Evolutionary conservation across 345 rosid genomes (phyloP).

Genomic region (Fremontodendron californicum): DNA sequence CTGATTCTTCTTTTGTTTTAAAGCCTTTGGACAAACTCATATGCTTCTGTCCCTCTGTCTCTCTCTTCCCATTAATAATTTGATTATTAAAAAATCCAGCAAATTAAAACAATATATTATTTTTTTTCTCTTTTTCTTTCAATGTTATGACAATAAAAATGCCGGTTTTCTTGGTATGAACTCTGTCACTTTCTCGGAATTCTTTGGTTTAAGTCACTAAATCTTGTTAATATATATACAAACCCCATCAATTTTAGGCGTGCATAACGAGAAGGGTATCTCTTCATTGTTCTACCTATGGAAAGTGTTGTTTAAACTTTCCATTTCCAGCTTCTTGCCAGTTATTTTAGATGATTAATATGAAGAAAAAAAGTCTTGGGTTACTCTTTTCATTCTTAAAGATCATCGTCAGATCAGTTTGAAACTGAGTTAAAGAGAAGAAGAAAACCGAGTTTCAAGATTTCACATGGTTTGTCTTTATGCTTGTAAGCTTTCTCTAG

Average conservation of each 20-base stretch:
- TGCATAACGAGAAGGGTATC: background rate
- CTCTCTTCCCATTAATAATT: background rate
- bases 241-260: background rate
- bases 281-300: constrained; percentile 5
- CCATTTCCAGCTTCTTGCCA: constrained; percentile 12
- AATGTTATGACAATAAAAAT: background rate
- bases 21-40: constrained; percentile 16
- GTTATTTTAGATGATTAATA: background rate
- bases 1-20: background rate
- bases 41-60: constrained; percentile 17
- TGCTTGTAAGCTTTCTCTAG: background rate
- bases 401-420: background rate
- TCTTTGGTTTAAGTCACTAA: background rate
- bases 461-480: background rate
- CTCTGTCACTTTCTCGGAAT: constrained; percentile 9
- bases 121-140: background rate
- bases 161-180: background rate
- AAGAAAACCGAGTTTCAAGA: background rate
- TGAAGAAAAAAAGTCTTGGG: background rate
- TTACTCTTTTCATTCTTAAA: background rate
- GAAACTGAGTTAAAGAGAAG: background rate
- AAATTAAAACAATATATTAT: background rate
- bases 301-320: background rate
- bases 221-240: background rate
- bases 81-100: background rate